Conservation (phyloP, 176 grass and related monocot genomes). For the Oryza punctata region DNA sequence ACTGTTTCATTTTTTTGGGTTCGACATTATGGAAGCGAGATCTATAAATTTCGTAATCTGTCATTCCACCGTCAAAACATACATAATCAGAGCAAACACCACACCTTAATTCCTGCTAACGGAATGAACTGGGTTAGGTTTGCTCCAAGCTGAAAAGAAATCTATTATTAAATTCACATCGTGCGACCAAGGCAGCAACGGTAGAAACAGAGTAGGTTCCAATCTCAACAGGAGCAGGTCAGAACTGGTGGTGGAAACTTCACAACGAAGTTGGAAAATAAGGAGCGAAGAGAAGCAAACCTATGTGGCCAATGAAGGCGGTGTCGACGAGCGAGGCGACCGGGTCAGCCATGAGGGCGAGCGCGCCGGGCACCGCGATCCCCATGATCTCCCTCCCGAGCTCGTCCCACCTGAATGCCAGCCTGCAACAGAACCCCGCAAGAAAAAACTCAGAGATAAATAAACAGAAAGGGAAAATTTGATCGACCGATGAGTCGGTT, state of each 20-base stretch:
- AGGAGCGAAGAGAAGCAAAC: conserved; percentile 29
- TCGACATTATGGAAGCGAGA: not conserved
- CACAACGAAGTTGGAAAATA: not conserved
- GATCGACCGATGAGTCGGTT: not conserved
- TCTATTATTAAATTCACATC: not conserved
- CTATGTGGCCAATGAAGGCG: conserved; percentile 84
- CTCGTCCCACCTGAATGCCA: conserved; percentile 69
- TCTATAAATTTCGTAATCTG: not conserved
- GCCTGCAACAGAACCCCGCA: conserved; percentile 9
- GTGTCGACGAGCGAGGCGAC: conserved; percentile 88
- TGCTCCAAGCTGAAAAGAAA: not conserved
- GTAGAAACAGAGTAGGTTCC: not conserved
- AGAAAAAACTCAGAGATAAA: not conserved
- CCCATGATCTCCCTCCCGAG: conserved; percentile 72
- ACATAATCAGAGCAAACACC: not conserved
- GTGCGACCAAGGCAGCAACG: not conserved
- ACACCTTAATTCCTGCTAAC: not conserved
- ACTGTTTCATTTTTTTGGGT: too few relatives aligned
- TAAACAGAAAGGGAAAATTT: too few relatives aligned
- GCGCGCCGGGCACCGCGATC: conserved; percentile 76
- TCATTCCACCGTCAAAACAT: too few relatives aligned
- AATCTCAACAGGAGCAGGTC: not conserved
- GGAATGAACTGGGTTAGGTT: not conserved
- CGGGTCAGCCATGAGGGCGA: conserved; percentile 77
- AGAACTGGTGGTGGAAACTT: not conserved